A percentile compares a stretch with the other conserved stretches of the same genome.
phyloP scores from a whole-genome alignment of 345 rosid species.

The Salix viminalis region DNA sequence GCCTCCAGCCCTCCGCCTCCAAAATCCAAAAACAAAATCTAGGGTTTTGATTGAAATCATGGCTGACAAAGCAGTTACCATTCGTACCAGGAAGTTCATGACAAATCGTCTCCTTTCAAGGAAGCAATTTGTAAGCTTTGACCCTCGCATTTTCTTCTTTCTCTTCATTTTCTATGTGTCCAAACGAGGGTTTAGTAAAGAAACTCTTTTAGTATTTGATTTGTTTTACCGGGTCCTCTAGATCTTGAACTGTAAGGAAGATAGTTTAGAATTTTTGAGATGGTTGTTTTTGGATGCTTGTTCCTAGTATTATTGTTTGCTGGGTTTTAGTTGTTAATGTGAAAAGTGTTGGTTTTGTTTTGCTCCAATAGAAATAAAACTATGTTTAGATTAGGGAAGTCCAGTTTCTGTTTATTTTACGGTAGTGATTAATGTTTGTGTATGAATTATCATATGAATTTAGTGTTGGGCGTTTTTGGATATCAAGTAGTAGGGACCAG shows the following conservation, averaged over 20 bases:
- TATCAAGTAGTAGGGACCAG: background rate
- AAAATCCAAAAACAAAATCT: background rate
- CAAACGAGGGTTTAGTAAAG: no score
- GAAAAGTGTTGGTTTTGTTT: background rate
- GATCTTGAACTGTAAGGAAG: background rate
- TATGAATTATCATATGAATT: background rate
- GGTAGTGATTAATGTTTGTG: background rate
- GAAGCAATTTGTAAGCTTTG: constrained; percentile 82
- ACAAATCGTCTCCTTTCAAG: constrained; percentile 97
- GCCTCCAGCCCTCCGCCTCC: background rate
- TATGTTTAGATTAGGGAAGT: background rate
- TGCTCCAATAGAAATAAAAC: background rate
- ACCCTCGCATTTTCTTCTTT: background rate
- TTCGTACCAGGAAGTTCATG: constrained; percentile 90
- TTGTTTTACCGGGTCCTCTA: background rate
- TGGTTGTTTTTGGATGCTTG: background rate
- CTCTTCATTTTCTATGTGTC: background rate
- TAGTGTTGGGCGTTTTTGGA: background rate
- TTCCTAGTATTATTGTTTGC: background rate
- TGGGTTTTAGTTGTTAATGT: background rate
- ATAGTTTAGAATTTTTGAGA: background rate
- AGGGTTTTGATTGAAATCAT: constrained; percentile 23
- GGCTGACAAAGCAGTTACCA: constrained; percentile 93
- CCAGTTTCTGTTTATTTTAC: background rate
- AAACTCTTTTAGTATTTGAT: background rate